These are phyloP conservation scores for Phanerochaete sordida DNA, from an alignment of 768 basidiomycete species.

Conservation along the genomic window DNA sequence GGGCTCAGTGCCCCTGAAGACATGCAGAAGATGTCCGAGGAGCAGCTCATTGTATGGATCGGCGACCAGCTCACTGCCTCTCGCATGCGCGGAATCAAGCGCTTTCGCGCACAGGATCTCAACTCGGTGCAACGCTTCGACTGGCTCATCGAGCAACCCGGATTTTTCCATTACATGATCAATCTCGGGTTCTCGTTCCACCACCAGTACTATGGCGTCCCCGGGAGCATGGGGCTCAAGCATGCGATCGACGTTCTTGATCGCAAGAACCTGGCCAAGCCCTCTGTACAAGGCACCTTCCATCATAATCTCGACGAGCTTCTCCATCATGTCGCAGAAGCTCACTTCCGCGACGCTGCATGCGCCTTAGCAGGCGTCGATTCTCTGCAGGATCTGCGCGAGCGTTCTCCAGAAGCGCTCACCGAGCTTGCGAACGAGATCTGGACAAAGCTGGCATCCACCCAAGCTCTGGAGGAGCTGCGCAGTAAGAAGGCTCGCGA, in stretches of 20 bases:
- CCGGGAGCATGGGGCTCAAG: slow-evolving; percentile 14
- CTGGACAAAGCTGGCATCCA: slow-evolving; percentile 28
- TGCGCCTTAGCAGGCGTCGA: slow-evolving; percentile 20
- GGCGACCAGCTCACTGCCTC: slow-evolving; percentile 38
- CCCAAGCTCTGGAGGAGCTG: slow-evolving; percentile 22
- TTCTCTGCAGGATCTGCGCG: slow-evolving; percentile 25
- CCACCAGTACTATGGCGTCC: slow-evolving; percentile 37
- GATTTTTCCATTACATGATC: slow-evolving; percentile 42
- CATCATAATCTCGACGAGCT: slow-evolving; percentile 32
- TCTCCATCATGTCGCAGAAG: slow-evolving; percentile 33
- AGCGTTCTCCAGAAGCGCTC: slow-evolving; percentile 25
- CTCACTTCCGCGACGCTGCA: slow-evolving; percentile 35
- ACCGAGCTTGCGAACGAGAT: slow-evolving; percentile 24
- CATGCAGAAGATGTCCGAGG: not conserved
- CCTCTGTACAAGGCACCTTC: slow-evolving; percentile 18
- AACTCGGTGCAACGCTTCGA: slow-evolving; percentile 38
- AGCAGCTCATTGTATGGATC: slow-evolving; percentile 30
- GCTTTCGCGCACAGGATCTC: slow-evolving; percentile 32
- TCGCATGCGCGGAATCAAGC: slow-evolving; percentile 33
- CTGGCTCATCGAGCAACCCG: slow-evolving; percentile 29
- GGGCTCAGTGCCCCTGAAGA: not conserved
- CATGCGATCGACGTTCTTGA: slow-evolving; percentile 21
- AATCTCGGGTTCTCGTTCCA: slow-evolving; percentile 38
- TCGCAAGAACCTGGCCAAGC: slow-evolving; percentile 16
- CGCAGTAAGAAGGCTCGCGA: slow-evolving; percentile 21